Conservation (phyloP, 2,329 filamentous ascomycete species). For the Hypoxylon sp. region DNA sequence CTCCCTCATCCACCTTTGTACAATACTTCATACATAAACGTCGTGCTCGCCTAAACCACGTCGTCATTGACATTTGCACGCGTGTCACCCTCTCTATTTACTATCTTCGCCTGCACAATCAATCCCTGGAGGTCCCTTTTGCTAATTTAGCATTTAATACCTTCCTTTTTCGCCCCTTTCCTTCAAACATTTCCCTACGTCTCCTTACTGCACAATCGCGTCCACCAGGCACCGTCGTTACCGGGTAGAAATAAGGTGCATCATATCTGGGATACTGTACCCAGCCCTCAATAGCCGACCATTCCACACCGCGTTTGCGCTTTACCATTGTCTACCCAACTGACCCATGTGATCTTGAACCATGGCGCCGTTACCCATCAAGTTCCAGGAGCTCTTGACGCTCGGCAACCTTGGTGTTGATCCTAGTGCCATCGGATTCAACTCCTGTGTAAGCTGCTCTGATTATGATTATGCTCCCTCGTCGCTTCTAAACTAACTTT, state of each 20-base stretch:
- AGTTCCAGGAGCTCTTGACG: constrained; percentile 92
- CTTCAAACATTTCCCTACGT: constrained; percentile 27
- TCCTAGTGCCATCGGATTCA: constrained; percentile 79
- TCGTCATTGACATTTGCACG: constrained; percentile 32
- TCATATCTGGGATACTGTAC: constrained; percentile 23
- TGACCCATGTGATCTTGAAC: constrained; percentile 53
- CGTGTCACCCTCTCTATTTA: constrained; percentile 46
- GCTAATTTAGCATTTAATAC: constrained; percentile 44
- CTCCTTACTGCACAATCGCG: constrained; percentile 27
- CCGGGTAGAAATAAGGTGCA: constrained; percentile 21
- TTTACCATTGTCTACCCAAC: constrained; percentile 29
- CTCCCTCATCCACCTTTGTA: constrained; percentile 44
- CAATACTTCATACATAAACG: constrained; percentile 44
- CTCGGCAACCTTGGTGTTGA: constrained; percentile 66
- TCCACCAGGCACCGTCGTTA: constrained; percentile 19
- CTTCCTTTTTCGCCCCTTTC: constrained; percentile 41
- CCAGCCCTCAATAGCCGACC: constrained; percentile 29
- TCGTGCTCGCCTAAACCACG: constrained; percentile 18
- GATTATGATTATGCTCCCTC: constrained; percentile 29
- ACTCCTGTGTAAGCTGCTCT: constrained; percentile 79
- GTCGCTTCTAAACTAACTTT: constrained; percentile 44
- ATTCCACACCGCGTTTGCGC: constrained; percentile 39
- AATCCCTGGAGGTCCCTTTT: constrained; percentile 45
- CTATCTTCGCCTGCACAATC: constrained; percentile 47
- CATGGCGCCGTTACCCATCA: constrained; percentile 85